Percentiles rank a stretch among this genome's conserved stretches.
Evolutionary conservation across 1,284 basidiomycete species (phyloP).

Genomic region (Pseudozyma tsukubaensis): DNA sequence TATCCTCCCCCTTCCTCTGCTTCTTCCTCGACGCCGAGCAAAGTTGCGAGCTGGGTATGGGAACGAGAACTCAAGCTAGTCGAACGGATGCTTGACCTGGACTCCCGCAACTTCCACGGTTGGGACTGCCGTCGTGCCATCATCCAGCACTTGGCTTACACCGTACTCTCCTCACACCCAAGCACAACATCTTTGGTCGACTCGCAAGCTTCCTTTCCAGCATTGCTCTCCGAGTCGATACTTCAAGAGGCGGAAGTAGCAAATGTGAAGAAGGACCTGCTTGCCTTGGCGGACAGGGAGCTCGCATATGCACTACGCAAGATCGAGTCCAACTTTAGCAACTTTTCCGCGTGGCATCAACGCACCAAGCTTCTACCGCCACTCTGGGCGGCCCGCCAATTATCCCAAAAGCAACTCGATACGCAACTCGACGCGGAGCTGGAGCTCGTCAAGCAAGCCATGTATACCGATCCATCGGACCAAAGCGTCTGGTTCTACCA

Average conservation of each 20-base stretch:
- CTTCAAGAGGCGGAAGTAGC: background rate
- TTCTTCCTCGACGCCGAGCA: background rate
- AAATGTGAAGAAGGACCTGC: constrained; percentile 12
- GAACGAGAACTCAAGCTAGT: constrained; percentile 58
- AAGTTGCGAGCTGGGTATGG: constrained; percentile 46
- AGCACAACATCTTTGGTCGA: background rate
- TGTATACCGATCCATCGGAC: constrained; percentile 96
- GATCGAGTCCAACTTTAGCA: constrained; percentile 94
- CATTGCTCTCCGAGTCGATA: constrained; percentile 14
- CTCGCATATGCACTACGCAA: constrained; percentile 78
- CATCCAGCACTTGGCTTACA: constrained; percentile 49
- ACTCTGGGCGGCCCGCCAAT: constrained; percentile 74
- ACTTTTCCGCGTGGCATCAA: constrained; percentile 99
- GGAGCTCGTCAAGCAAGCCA: constrained; percentile 88
- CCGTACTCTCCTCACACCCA: constrained; percentile 14
- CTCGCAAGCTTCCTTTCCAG: constrained; percentile 9
- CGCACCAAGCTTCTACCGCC: constrained; percentile 82
- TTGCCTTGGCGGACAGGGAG: constrained; percentile 49
- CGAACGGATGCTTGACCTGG: constrained; percentile 65
- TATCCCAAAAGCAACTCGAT: constrained; percentile 68
- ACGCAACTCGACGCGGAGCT: constrained; percentile 77
- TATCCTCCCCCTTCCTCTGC: constrained; percentile 21
- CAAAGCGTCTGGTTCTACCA: constrained; percentile 99
- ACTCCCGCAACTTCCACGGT: constrained; percentile 65
- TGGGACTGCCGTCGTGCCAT: constrained; percentile 66